Conservation (phyloP, 1,284 basidiomycete species). For the Marasmius fiardii region DNA sequence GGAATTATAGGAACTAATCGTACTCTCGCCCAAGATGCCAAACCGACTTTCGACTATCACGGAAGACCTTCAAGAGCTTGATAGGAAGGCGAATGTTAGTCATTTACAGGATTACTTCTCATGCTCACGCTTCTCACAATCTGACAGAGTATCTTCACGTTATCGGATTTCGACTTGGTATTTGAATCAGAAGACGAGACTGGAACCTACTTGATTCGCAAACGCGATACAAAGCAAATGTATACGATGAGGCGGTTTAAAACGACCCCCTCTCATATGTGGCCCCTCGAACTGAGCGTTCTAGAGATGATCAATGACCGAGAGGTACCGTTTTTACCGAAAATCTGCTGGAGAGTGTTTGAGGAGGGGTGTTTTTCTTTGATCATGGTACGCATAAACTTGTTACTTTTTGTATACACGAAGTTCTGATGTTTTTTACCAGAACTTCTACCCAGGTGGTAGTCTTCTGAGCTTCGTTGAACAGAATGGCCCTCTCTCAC, state of each 20-base stretch:
- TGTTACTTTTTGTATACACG: neutral
- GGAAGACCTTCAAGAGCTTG: slow-evolving; percentile 14
- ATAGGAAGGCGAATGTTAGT: neutral
- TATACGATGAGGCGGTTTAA: slow-evolving; percentile 51
- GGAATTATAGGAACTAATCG: slow-evolving; percentile 34
- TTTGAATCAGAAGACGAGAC: neutral
- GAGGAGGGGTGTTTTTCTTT: slow-evolving; percentile 60
- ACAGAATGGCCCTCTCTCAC: slow-evolving; percentile 51
- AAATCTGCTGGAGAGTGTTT: slow-evolving; percentile 63
- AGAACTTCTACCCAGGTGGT: slow-evolving; percentile 57
- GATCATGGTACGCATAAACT: slow-evolving; percentile 38
- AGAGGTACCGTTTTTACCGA: slow-evolving; percentile 57
- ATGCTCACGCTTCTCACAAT: neutral
- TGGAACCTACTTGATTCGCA: slow-evolving; percentile 7
- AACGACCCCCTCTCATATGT: slow-evolving; percentile 9
- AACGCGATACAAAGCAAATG: slow-evolving; percentile 27
- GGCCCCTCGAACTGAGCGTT: slow-evolving; percentile 52
- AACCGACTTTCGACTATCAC: slow-evolving; percentile 17
- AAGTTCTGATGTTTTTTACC: neutral
- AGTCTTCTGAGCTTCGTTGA: slow-evolving; percentile 60
- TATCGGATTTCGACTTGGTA: slow-evolving; percentile 15
- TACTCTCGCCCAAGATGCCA: slow-evolving; percentile 28
- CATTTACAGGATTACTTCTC: neutral
- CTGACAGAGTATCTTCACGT: slow-evolving; percentile 6
- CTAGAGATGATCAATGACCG: slow-evolving; percentile 50